Base-by-base conservation (phyloP, 257 asterid genomes). In the Scutellaria baicalensis region DNA sequence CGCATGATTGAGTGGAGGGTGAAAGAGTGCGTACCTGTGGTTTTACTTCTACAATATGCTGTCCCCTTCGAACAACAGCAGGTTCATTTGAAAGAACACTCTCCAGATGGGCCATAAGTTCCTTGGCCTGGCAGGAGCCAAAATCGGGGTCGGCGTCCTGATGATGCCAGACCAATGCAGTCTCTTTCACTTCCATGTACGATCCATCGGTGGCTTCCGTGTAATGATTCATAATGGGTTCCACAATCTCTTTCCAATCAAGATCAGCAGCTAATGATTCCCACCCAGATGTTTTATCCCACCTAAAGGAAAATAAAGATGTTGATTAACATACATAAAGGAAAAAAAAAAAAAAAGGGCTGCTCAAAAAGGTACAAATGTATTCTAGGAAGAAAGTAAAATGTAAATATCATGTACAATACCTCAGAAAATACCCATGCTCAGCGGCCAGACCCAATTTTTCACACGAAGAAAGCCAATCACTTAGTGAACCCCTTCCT, bases 91-190 rank as follows among this genome's bases (percentile, higher is more conserved):
- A 82, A 59, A 92, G 90, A 8, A 89, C 97, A 78, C 66, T 91
- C 76, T 91, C 97, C 75, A 91, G 66, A 79, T 91, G 97, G 78
- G 72, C 90, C 77, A 89, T 71, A 40, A 91, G 77, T 78, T 91
- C 97, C 81, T 87, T 89, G 21, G 96, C 83, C 75, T 91, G 97
- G 80, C 97, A 91, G 65, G 95, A 85, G 16, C 96, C 97, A 10
- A 92, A 92, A 77, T 92, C 98, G 0, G 85, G 88, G 79, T 86
- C 98, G 38, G 96, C 95, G 64, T 86, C 84, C 55, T 82, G 84
- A 75, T 87, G 91, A 74, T 92, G 96, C 98, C 98, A 92, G 79
- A 92, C 98, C 69, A 88, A 64, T n/a, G 95, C 96, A 76, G 86
- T 91, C 76, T 91, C 97, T 82, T 91, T 91, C n/a, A 75, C 74